These are phyloP conservation scores for Triticum dicoccoides DNA, from an alignment of 176 grass and related monocot species.

Conservation along the genomic window DNA sequence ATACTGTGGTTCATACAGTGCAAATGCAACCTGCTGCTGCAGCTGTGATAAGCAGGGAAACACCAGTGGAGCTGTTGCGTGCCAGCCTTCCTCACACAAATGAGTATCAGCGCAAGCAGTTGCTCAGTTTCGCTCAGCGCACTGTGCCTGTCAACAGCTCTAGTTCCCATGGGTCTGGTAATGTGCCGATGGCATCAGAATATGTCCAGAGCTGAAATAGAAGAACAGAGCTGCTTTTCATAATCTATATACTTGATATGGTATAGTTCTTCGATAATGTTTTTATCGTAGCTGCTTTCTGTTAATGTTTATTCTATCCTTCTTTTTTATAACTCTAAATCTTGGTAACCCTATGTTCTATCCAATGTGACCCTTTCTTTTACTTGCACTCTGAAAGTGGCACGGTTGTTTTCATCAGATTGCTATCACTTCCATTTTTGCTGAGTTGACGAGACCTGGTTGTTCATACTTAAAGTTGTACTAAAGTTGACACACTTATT, in stretches of 20 bases:
- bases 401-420: neutral
- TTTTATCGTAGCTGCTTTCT: neutral
- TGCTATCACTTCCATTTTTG: neutral
- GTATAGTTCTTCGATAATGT: neutral
- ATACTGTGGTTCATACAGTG: conserved; percentile 47
- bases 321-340: neutral
- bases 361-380: neutral
- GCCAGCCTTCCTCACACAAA: conserved; percentile 90
- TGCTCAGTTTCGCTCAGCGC: conserved; percentile 70
- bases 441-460: neutral
- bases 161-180: conserved; percentile 33
- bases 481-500: too few relatives aligned
- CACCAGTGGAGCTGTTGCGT: conserved; percentile 74
- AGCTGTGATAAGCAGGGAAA: conserved; percentile 59
- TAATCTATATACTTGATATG: conserved; percentile 13
- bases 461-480: too few relatives aligned
- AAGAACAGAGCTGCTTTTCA: neutral
- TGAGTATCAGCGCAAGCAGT: conserved; percentile 62
- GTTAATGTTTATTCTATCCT: neutral
- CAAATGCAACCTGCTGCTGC: conserved; percentile 30
- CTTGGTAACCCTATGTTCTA: neutral
- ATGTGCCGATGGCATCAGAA: conserved; percentile 30
- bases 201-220: conserved; percentile 35
- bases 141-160: conserved; percentile 34
- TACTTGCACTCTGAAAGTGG: neutral